These are phyloP conservation scores for Saccharomyces uvarum DNA, from an alignment of 1,139 yeast genomes.

Conservation along the genomic window DNA sequence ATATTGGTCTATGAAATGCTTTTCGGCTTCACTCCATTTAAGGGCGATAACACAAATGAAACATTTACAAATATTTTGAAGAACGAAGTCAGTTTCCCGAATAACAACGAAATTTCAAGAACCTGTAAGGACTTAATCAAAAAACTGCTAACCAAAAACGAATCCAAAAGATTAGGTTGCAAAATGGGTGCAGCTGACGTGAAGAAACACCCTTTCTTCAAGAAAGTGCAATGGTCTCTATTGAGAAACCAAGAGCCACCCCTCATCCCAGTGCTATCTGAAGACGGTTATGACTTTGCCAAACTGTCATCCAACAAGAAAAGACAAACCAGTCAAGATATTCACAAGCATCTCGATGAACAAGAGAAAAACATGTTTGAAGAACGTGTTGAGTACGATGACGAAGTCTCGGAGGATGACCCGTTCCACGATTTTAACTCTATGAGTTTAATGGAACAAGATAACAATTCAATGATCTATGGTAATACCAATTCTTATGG, in stretches of 20 bases:
- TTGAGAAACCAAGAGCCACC: constrained; percentile 90
- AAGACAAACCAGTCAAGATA: constrained; percentile 12
- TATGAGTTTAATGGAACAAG: constrained; percentile 76
- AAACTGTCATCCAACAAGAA: constrained; percentile 24
- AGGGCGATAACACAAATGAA: constrained; percentile 78
- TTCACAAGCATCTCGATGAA: constrained; percentile 17
- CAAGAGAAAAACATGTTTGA: constrained; percentile 38
- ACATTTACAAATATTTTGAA: constrained; percentile 85
- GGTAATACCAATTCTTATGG: constrained; percentile 53
- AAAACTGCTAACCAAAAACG: constrained; percentile 80
- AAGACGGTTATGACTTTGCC: constrained; percentile 40
- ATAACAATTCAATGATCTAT: constrained; percentile 41
- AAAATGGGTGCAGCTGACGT: constrained; percentile 92
- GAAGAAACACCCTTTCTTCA: constrained; percentile 83
- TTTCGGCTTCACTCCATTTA: constrained; percentile 91
- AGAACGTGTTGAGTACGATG: constrained; percentile 31
- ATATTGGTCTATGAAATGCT: constrained; percentile 88
- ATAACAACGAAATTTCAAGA: constrained; percentile 51
- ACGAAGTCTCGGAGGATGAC: constrained; percentile 40
- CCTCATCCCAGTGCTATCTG: constrained; percentile 79
- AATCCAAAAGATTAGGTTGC: constrained; percentile 78
- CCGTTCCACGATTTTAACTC: constrained; percentile 90
- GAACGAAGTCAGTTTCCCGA: constrained; percentile 66
- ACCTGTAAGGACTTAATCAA: constrained; percentile 71
- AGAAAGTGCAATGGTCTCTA: constrained; percentile 89